Percentiles rank a stretch among this genome's conserved stretches.
phyloP scores from a whole-genome alignment of 2,329 filamentous ascomycete genomes.

The Arthrinium phaeospermum region DNA sequence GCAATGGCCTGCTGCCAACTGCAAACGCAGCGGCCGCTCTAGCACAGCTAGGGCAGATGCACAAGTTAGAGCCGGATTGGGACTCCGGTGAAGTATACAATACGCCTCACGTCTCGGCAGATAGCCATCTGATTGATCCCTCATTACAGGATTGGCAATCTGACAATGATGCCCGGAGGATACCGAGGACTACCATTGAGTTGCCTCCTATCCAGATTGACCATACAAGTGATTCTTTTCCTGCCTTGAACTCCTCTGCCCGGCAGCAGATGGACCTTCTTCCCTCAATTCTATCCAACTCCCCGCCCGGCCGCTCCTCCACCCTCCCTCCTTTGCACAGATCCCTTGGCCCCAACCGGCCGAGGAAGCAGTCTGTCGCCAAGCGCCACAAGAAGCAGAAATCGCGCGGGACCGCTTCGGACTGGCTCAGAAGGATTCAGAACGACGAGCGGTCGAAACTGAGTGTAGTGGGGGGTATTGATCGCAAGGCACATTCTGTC shows the following conservation, averaged over 20 bases:
- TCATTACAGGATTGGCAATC: slow-evolving; percentile 69
- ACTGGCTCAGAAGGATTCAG: slow-evolving; percentile 65
- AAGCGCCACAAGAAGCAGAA: slow-evolving; percentile 84
- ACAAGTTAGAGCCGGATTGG: slow-evolving; percentile 78
- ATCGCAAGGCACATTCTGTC: slow-evolving; percentile 84
- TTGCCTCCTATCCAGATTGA: slow-evolving; percentile 72
- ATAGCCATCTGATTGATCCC: slow-evolving; percentile 24
- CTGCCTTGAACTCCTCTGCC: slow-evolving; percentile 57
- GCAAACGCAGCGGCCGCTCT: slow-evolving; percentile 85
- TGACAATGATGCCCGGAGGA: slow-evolving; percentile 69
- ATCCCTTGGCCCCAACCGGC: slow-evolving; percentile 71
- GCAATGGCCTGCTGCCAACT: slow-evolving; percentile 59
- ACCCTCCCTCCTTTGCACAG: slow-evolving; percentile 85
- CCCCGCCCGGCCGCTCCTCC: slow-evolving; percentile 82
- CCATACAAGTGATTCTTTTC: slow-evolving; percentile 77
- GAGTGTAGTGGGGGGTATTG: slow-evolving; percentile 63
- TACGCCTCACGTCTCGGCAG: slow-evolving; percentile 16
- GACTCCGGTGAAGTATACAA: slow-evolving; percentile 75
- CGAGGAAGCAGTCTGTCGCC: slow-evolving; percentile 85
- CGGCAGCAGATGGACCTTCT: slow-evolving; percentile 74
- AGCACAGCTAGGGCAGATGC: slow-evolving; percentile 79
- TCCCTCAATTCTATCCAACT: slow-evolving; percentile 80
- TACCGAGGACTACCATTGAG: slow-evolving; percentile 72
- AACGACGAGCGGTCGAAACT: slow-evolving; percentile 69
- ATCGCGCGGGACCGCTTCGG: slow-evolving; percentile 72